Percentiles rank a stretch among this genome's conserved stretches.
Conservation (phyloP, 164 flowering plant genomes). For the Amborella trichopoda region DNA sequence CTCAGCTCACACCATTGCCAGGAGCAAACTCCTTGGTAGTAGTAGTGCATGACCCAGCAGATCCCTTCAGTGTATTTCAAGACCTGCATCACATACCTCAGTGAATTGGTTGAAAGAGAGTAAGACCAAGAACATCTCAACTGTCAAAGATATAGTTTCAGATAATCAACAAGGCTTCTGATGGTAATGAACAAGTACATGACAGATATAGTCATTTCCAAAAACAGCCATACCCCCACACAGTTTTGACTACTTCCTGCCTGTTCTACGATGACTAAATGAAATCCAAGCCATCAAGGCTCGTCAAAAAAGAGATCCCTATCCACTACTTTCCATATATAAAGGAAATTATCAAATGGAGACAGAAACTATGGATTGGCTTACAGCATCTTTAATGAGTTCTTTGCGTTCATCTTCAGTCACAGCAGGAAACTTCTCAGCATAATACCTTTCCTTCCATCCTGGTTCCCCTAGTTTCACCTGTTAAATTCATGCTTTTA, state of each 20-base stretch:
- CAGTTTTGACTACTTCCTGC: too few species aligned
- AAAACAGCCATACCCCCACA: too few species aligned
- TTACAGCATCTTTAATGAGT: slow-evolving; percentile 21
- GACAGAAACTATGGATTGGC: too few species aligned
- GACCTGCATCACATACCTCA: too few species aligned
- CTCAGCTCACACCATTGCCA: slow-evolving; percentile 46
- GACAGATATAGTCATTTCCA: too few species aligned
- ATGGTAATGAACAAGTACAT: too few species aligned
- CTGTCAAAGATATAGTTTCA: neutral
- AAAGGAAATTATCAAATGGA: neutral
- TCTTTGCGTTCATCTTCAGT: slow-evolving; percentile 17
- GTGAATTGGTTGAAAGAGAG: too few species aligned
- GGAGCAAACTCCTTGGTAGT: slow-evolving; percentile 51
- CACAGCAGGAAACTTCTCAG: slow-evolving; percentile 21
- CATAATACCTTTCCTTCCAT: slow-evolving; percentile 30
- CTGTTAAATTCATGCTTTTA: slow-evolving; percentile 14
- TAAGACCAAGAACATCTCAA: neutral
- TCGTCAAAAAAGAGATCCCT: neutral
- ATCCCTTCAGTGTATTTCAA: slow-evolving; percentile 47
- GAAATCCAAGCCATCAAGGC: too few species aligned
- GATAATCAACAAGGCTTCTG: too few species aligned
- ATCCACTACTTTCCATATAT: neutral
- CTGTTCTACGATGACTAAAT: too few species aligned
- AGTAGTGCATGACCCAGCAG: slow-evolving; percentile 63
- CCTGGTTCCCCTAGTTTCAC: slow-evolving; percentile 26